Evolutionary conservation across 73 alveolate genomes (phyloP), one percentile per base, ranked within the genome.

Genomic region (Paramecium biaurelia): DNA sequence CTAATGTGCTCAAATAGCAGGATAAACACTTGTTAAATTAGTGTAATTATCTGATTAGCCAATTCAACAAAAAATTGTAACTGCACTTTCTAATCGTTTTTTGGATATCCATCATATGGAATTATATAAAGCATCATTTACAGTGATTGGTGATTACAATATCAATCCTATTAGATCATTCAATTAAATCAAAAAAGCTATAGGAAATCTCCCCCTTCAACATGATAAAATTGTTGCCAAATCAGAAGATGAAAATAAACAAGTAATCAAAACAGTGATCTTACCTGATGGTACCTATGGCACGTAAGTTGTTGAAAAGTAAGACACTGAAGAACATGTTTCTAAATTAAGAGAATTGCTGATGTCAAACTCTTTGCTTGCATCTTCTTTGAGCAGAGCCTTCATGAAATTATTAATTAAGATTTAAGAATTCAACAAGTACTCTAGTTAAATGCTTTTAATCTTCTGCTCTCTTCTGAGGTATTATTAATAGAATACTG

Each of bases 241-340:
- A 79, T 43, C 14, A 21, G 90, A 79, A 41, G 90, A 43, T 20
- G 90, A 43, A 20, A 8, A 15, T 14, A 30, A 79, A 79, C 5
- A 23, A 45, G 8, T 30, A 10, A 11, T 79, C 12, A 43, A 43
- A 32, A 79, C 90, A 2, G 45, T 79, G 2, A 43, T 79, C 12
- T 18, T 79, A 0, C 90, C 43, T 37, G 92, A 88, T 88, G 90
- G 92, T 28, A 88, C 90, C 12, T 88, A 89, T 67, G 90, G 93
- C 12, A 70, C 93, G 2, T 63, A 88, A 88, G 49, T 70, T 11
- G 45, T 86, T 37, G 86, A 86, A 68, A 82, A 70, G 35, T 70
- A 41, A 21, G 86, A 38, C 6, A 85, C 20, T 38, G 87, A 18
- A 34, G 82, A 35, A 68, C 35, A 88, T 18, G 11, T 11, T 26